Evolutionary conservation across 805 yeast genomes (phyloP).

Genomic region (Teunomyces atbi): DNA sequence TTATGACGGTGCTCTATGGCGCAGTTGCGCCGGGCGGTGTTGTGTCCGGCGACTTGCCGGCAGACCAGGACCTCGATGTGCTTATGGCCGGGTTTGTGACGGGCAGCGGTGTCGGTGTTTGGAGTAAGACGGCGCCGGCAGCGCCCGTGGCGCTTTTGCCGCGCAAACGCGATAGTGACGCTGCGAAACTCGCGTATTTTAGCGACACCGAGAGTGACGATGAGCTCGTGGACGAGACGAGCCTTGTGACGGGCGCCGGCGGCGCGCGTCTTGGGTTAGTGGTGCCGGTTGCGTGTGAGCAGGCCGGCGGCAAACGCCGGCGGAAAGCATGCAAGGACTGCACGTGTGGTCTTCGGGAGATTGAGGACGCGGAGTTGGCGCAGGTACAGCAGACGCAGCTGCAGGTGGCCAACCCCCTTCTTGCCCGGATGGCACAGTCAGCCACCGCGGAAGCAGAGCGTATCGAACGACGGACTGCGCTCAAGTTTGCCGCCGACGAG

Average conservation of each 20-base stretch:
- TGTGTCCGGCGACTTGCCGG: slow-evolving; percentile 53
- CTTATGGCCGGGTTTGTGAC: slow-evolving; percentile 64
- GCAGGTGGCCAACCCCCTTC: slow-evolving; percentile 42
- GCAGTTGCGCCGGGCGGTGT: slow-evolving; percentile 45
- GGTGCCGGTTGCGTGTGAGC: slow-evolving; percentile 59
- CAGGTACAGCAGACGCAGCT: slow-evolving; percentile 34
- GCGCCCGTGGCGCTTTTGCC: slow-evolving; percentile 29
- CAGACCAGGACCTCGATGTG: slow-evolving; percentile 55
- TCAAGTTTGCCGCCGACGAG: slow-evolving; percentile 63
- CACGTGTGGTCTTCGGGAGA: slow-evolving; percentile 92
- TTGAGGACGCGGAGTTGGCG: slow-evolving; percentile 60
- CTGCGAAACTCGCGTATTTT: slow-evolving; percentile 49
- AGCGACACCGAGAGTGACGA: slow-evolving; percentile 53
- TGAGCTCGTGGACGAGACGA: slow-evolving; percentile 36
- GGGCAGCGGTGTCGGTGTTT: slow-evolving; percentile 35
- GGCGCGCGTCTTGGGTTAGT: slow-evolving; percentile 35
- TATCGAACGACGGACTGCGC: slow-evolving; percentile 46
- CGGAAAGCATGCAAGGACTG: slow-evolving; percentile 98
- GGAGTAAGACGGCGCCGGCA: slow-evolving; percentile 54
- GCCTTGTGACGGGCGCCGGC: slow-evolving; percentile 31
- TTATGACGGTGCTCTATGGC: slow-evolving; percentile 39
- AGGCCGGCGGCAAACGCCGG: slow-evolving; percentile 55
- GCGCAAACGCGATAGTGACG: slow-evolving; percentile 35
- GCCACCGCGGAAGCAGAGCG: slow-evolving; percentile 54
- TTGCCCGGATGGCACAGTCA: slow-evolving; percentile 48